Evolutionary conservation across 495 filamentous ascomycete species (phyloP).

Genomic region (Penicillium subrubescens): DNA sequence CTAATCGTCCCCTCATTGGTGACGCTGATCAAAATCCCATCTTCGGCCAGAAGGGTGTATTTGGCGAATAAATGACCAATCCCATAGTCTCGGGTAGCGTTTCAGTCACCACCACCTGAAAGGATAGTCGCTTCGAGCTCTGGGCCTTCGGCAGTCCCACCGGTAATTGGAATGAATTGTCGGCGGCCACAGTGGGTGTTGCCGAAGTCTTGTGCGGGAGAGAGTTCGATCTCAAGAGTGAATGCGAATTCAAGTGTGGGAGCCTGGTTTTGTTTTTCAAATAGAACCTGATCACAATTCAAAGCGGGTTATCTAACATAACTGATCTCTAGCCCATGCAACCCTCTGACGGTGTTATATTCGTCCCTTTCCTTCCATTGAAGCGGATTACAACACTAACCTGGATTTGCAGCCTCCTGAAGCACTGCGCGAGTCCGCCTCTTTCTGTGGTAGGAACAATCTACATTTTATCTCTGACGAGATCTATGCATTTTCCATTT

Average conservation of each 20-base stretch:
- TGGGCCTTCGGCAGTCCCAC: constrained; percentile 8
- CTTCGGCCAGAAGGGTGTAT: constrained; percentile 10
- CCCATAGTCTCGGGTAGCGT: constrained; percentile 9
- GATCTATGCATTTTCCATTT: too few species aligned
- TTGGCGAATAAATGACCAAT: constrained; percentile 6
- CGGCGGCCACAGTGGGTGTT: constrained; percentile 1
- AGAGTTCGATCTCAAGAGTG: constrained; percentile 10
- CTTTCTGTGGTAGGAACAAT: too few species aligned
- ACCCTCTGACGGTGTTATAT: too few species aligned
- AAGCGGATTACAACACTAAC: too few species aligned
- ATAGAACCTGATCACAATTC: too few species aligned
- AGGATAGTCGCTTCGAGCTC: constrained; percentile 11
- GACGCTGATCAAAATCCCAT: constrained; percentile 8
- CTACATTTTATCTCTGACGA: too few species aligned
- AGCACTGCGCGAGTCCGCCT: too few species aligned
- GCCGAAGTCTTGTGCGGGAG: constrained; percentile 11
- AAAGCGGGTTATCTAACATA: too few species aligned
- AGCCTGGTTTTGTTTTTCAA: too few species aligned
- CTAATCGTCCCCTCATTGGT: constrained; percentile 13
- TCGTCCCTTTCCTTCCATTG: too few species aligned
- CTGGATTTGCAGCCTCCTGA: too few species aligned
- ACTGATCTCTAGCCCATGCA: too few species aligned
- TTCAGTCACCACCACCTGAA: constrained; percentile 13
- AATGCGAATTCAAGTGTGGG: constrained; percentile 12
- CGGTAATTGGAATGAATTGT: constrained; percentile 13